Percentiles rank a stretch among this genome's conserved stretches.
Conservation (phyloP, 2,329 filamentous ascomycete genomes). For the Sordariomycetes sp. region DNA sequence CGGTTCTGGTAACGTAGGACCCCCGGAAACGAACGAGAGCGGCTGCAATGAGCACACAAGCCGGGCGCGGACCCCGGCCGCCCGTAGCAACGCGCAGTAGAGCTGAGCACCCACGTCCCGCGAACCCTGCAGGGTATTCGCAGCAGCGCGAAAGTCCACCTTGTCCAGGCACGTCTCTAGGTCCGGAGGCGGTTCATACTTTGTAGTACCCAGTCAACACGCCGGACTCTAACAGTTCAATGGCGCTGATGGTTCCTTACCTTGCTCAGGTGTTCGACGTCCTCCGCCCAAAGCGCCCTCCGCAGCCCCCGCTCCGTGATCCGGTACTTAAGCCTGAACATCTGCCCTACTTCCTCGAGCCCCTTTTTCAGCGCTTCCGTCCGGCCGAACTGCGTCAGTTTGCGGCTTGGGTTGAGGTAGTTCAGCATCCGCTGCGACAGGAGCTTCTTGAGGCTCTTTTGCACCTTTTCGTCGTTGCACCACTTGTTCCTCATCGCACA, state of each 20-base stretch:
- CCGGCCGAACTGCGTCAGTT: conserved; percentile 59
- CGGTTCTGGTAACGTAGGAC: conserved; percentile 27
- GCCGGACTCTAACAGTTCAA: background rate
- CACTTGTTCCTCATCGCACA: conserved; percentile 67
- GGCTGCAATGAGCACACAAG: conserved; percentile 85
- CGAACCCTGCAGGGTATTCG: conserved; percentile 60
- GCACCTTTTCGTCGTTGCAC: conserved; percentile 68
- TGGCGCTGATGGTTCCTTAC: conserved; percentile 21
- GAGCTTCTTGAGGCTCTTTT: conserved; percentile 50
- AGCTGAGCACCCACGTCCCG: conserved; percentile 82
- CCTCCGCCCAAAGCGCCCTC: conserved; percentile 63
- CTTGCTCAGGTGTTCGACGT: conserved; percentile 43
- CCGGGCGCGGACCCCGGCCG: conserved; percentile 67
- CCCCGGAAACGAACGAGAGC: conserved; percentile 51
- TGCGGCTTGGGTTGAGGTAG: conserved; percentile 54
- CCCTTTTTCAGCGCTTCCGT: conserved; percentile 70
- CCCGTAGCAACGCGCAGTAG: conserved; percentile 75
- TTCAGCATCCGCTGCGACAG: conserved; percentile 51
- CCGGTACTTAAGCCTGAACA: conserved; percentile 58
- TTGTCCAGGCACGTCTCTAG: conserved; percentile 56
- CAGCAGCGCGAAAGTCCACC: conserved; percentile 60
- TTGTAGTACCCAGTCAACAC: background rate
- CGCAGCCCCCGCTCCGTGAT: conserved; percentile 59
- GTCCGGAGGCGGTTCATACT: conserved; percentile 46
- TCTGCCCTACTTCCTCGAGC: conserved; percentile 51